Evolutionary conservation across 805 yeast species (phyloP).

Genomic region (Kazachstania viticola): DNA sequence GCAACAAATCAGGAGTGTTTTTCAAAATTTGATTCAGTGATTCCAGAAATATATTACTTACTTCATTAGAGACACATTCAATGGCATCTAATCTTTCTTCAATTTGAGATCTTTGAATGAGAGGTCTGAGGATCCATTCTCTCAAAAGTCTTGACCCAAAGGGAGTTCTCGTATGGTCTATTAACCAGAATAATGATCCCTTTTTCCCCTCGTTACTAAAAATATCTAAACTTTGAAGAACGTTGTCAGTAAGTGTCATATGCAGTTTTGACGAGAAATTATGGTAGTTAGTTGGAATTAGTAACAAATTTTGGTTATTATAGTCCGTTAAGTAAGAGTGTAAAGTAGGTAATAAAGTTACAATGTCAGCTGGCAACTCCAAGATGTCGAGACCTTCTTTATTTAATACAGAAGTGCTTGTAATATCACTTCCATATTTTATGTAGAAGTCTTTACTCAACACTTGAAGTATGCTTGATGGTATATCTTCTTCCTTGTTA

Average conservation of each 20-base stretch:
- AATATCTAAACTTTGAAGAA: slow-evolving; percentile 64
- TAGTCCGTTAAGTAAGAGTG: slow-evolving; percentile 51
- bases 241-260: slow-evolving; percentile 51
- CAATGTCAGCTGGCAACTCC: slow-evolving; percentile 12
- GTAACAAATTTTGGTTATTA: slow-evolving; percentile 44
- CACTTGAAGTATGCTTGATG: slow-evolving; percentile 26
- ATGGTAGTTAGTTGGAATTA: slow-evolving; percentile 37
- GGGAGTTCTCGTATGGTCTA: slow-evolving; percentile 70
- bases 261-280: slow-evolving; percentile 33
- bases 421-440: not conserved
- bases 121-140: slow-evolving; percentile 69
- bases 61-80: slow-evolving; percentile 31
- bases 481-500: slow-evolving; percentile 3
- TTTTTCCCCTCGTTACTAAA: slow-evolving; percentile 46
- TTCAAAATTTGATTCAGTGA: slow-evolving; percentile 26
- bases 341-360: slow-evolving; percentile 32
- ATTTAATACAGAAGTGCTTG: not conserved
- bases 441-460: slow-evolving; percentile 8
- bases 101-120: slow-evolving; percentile 42
- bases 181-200: slow-evolving; percentile 70
- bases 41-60: slow-evolving; percentile 31
- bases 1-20: slow-evolving; percentile 45
- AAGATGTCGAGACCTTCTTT: not conserved
- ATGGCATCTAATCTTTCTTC: slow-evolving; percentile 54
- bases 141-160: slow-evolving; percentile 61